A percentile compares a stretch with the other conserved stretches of the same genome.
These are phyloP conservation scores for Ophiostoma piceae DNA, from an alignment of 2,329 filamentous ascomycete genomes.

Conservation along the genomic window DNA sequence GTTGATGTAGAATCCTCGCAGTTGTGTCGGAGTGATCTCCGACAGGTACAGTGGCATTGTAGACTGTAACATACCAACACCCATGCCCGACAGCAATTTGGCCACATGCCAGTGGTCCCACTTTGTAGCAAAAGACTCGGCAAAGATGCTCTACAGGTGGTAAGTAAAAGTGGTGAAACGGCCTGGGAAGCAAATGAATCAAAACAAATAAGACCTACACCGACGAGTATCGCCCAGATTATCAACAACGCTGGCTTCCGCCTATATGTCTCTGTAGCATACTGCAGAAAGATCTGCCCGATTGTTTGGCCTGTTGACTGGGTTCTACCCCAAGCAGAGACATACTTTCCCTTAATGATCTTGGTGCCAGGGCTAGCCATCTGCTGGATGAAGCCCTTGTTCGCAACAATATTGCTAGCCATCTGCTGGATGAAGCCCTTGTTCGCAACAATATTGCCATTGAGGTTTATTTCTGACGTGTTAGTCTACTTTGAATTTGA, in stretches of 20 bases:
- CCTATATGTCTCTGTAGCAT: conserved; percentile 35
- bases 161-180: too few relatives aligned
- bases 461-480: conserved; percentile 22
- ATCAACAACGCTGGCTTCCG: conserved; percentile 35
- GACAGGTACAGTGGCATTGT: conserved; percentile 40
- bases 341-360: conserved; percentile 23
- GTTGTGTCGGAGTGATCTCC: conserved; percentile 38
- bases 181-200: too few relatives aligned
- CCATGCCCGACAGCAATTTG: conserved; percentile 34
- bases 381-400: conserved; percentile 24
- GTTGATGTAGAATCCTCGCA: conserved; percentile 38
- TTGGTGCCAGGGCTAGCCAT: conserved; percentile 22
- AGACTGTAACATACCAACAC: conserved; percentile 39
- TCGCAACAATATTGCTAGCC: conserved; percentile 23
- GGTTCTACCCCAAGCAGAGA: conserved; percentile 24
- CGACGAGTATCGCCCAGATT: background rate
- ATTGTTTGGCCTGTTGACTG: conserved; percentile 21
- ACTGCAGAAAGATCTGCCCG: conserved; percentile 32
- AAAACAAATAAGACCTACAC: background rate
- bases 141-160: conserved; percentile 32
- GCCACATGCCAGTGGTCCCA: conserved; percentile 40
- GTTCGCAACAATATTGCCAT: conserved; percentile 24
- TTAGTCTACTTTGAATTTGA: background rate
- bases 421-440: conserved; percentile 25
- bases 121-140: conserved; percentile 35